phyloP scores from a whole-genome alignment of 257 asterid genomes.

The Solanum dulcamara region DNA sequence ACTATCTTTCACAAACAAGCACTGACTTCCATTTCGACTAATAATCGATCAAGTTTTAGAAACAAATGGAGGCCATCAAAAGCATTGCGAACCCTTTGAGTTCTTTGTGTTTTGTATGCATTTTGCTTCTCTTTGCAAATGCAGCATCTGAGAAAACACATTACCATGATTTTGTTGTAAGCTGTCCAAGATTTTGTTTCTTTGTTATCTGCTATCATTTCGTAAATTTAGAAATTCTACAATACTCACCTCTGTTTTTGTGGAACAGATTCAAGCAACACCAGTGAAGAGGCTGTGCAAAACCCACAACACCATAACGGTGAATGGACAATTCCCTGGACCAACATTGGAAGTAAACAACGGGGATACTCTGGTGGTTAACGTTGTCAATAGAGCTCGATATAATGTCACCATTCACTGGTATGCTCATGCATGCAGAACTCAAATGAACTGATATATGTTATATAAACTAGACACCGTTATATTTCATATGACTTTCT shows the following conservation, averaged over 20 bases:
- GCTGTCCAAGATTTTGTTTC: not conserved
- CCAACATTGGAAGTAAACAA: constrained; percentile 65
- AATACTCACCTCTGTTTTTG: not conserved
- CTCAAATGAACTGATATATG: not conserved
- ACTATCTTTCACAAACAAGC: constrained; percentile 18
- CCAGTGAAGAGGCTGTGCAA: constrained; percentile 93
- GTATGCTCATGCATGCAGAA: constrained; percentile 15
- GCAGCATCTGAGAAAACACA: constrained; percentile 42
- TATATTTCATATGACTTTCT: not conserved
- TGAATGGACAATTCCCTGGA: constrained; percentile 73
- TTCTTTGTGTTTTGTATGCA: constrained; percentile 9
- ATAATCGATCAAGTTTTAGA: not conserved
- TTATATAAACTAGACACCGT: not conserved
- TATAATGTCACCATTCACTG: constrained; percentile 79
- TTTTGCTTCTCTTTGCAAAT: constrained; percentile 24
- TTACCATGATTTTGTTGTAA: constrained; percentile 56
- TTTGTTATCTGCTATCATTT: not conserved
- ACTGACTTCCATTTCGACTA: not conserved
- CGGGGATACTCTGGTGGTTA: constrained; percentile 66
- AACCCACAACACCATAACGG: constrained; percentile 49
- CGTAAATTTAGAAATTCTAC: not conserved
- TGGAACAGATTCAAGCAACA: constrained; percentile 59
- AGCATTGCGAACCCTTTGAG: constrained; percentile 4
- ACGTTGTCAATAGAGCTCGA: constrained; percentile 51
- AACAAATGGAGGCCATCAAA: constrained; percentile 16